phyloP scores from a whole-genome alignment of 2,329 filamentous ascomycete genomes.

The Dactylonectria estremocensis region DNA sequence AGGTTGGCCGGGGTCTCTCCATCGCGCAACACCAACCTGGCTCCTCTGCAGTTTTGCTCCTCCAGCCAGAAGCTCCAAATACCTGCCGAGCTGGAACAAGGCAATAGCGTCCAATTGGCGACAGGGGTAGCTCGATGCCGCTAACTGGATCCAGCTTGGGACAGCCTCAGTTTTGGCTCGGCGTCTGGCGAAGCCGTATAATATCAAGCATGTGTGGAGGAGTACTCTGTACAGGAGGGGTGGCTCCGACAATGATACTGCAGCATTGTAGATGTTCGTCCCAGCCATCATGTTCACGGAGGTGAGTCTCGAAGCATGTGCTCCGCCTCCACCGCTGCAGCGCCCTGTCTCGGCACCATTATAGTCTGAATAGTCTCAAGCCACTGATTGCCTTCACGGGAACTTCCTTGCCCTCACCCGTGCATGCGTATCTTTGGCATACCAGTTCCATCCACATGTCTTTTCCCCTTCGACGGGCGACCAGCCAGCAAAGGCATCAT shows the following conservation, averaged over 20 bases:
- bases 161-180: not conserved
- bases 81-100: slow-evolving; percentile 13
- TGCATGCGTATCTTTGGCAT: not conserved
- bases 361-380: not conserved
- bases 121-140: slow-evolving; percentile 5
- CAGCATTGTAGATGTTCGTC: too few species aligned
- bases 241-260: too few species aligned
- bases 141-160: slow-evolving; percentile 8
- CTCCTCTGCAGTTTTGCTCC: too few species aligned
- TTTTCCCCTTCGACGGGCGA: not conserved
- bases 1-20: not conserved
- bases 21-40: not conserved
- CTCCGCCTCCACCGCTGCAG: slow-evolving; percentile 6
- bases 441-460: not conserved
- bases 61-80: slow-evolving; percentile 10
- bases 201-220: too few species aligned
- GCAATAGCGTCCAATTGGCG: not conserved
- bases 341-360: not conserved
- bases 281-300: not conserved
- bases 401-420: not conserved
- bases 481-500: not conserved
- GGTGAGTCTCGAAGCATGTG: not conserved
- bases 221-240: too few species aligned
- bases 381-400: not conserved
- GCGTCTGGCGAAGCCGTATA: not conserved